These are phyloP conservation scores for Talaromyces sp. DNA, from an alignment of 2,329 filamentous ascomycete genomes.

Conservation along the genomic window DNA sequence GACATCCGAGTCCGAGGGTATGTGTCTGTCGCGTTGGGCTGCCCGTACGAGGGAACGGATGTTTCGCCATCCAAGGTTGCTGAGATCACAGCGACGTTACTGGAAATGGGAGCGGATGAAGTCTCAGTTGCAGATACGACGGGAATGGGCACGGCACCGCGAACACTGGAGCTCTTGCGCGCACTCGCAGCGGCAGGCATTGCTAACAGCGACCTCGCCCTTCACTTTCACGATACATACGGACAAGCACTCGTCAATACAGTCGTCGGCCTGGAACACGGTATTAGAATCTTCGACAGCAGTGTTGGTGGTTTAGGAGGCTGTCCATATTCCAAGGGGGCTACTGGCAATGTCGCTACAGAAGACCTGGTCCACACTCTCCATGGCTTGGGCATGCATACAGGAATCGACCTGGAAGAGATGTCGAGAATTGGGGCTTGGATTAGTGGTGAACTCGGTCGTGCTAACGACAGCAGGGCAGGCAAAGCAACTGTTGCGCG, in stretches of 20 bases:
- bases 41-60: constrained; percentile 62
- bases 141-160: constrained; percentile 62
- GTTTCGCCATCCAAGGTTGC: constrained; percentile 58
- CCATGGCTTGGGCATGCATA: constrained; percentile 57
- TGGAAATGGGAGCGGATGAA: constrained; percentile 63
- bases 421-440: constrained; percentile 54
- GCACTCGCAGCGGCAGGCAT: constrained; percentile 58
- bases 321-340: constrained; percentile 62
- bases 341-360: constrained; percentile 62
- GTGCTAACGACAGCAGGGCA: constrained; percentile 49
- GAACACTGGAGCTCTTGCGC: constrained; percentile 55
- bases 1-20: constrained; percentile 60
- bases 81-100: constrained; percentile 54
- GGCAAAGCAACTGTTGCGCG: constrained; percentile 49
- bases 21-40: constrained; percentile 61
- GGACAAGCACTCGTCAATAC: constrained; percentile 62
- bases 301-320: constrained; percentile 62
- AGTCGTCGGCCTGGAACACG: constrained; percentile 58
- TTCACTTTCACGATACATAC: constrained; percentile 66
- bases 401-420: constrained; percentile 54
- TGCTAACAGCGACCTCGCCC: constrained; percentile 54
- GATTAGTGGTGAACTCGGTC: constrained; percentile 52
- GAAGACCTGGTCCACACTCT: constrained; percentile 60
- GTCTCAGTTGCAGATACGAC: constrained; percentile 64
- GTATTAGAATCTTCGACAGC: constrained; percentile 59